Percentiles rank a stretch among this genome's conserved stretches.
Conservation (phyloP, 768 basidiomycete species). For the Pulveroboletus sp. region DNA sequence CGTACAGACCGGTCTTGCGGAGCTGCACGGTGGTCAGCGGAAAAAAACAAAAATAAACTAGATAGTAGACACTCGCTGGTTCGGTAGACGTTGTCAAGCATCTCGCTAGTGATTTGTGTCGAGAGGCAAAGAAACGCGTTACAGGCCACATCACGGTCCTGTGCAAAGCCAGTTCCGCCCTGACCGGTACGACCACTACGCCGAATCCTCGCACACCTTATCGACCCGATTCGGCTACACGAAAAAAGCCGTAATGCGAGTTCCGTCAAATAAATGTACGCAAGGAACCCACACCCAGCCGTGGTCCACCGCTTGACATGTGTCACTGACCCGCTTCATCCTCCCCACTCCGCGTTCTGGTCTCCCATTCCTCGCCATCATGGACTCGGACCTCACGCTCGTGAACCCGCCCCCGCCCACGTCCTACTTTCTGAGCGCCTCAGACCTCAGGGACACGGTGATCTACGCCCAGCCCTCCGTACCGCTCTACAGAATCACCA, state of each 20-base stretch:
- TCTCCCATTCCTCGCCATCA: slow-evolving; percentile 2
- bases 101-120: slow-evolving; percentile 4
- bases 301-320: no score
- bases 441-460: slow-evolving; percentile 14
- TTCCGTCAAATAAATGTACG: no score
- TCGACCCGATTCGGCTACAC: no score
- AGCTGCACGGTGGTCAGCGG: slow-evolving; percentile 33
- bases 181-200: no score
- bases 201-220: no score
- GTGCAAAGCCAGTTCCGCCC: no score
- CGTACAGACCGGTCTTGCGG: slow-evolving; percentile 74
- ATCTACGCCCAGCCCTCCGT: slow-evolving; percentile 16
- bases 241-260: neutral
- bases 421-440: slow-evolving; percentile 24
- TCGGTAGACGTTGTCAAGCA: slow-evolving; percentile 19
- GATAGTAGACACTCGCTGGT: slow-evolving; percentile 11
- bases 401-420: slow-evolving; percentile 25
- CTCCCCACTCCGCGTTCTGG: neutral
- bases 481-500: slow-evolving; percentile 27
- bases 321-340: neutral
- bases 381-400: slow-evolving; percentile 30
- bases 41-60: neutral
- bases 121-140: slow-evolving; percentile 1
- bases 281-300: no score
- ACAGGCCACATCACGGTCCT: slow-evolving; percentile 5